Conservation (phyloP, 768 basidiomycete species). For the Heimioporus sp. region DNA sequence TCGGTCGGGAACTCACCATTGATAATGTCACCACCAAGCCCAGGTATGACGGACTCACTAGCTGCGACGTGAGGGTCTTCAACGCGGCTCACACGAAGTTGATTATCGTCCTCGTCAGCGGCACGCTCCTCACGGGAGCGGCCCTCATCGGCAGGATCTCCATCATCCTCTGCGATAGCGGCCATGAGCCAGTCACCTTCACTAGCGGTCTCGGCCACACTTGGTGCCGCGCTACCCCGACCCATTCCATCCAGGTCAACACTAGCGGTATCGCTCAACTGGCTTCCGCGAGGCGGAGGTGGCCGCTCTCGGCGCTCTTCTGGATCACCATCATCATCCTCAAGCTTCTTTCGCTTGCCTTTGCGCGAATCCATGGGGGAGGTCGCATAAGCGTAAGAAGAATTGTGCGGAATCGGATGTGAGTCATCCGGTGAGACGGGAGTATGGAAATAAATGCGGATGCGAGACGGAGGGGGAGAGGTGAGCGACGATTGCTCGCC, state of each 20-base stretch:
- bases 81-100: conserved; percentile 41
- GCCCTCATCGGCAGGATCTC: conserved; percentile 56
- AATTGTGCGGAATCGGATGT: conserved; percentile 67
- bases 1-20: conserved; percentile 54
- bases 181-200: conserved; percentile 90
- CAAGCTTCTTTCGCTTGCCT: conserved; percentile 86
- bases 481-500: conserved; percentile 31
- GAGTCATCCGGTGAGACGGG: conserved; percentile 82
- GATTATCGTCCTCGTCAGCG: conserved; percentile 45
- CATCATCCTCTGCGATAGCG: conserved; percentile 74
- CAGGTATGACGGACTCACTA: conserved; percentile 31
- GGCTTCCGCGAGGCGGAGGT: conserved; percentile 49
- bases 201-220: conserved; percentile 58
- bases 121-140: conserved; percentile 49
- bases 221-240: conserved; percentile 62
- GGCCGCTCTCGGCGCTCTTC: conserved; percentile 71
- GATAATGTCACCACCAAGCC: conserved; percentile 32
- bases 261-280: conserved; percentile 54
- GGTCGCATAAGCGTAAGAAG: conserved; percentile 37
- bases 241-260: conserved; percentile 57
- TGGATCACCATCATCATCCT: conserved; percentile 81
- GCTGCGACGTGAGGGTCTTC: conserved; percentile 38
- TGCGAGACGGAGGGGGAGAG: conserved; percentile 67
- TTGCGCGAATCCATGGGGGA: conserved; percentile 61
- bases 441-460: conserved; percentile 91